Evolutionary conservation across 2,329 filamentous ascomycete genomes (phyloP).

Genomic region (Westerdykella aurantiaca): DNA sequence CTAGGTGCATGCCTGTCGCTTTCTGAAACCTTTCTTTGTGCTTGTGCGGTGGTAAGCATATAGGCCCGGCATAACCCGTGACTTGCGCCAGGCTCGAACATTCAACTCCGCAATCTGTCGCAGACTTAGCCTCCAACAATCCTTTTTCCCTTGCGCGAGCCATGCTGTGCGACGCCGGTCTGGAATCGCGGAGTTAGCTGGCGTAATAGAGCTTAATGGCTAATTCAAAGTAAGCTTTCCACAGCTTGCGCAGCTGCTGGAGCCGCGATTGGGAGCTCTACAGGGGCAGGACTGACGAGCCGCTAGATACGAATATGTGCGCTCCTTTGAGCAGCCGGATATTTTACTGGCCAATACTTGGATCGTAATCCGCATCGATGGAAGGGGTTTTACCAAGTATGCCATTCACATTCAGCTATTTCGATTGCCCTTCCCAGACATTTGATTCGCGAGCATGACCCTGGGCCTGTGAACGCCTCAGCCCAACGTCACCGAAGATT

Average conservation of each 20-base stretch:
- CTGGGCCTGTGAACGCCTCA: background rate
- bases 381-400: conserved; percentile 89
- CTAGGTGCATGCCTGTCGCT: conserved; percentile 3
- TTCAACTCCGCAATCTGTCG: background rate
- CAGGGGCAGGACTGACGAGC: conserved; percentile 2
- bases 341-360: conserved; percentile 81
- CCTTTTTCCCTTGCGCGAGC: conserved; percentile 1
- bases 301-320: conserved; percentile 86
- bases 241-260: background rate
- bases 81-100: conserved; percentile 5
- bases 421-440: background rate
- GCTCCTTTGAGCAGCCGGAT: conserved; percentile 78
- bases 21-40: conserved; percentile 6
- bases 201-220: conserved; percentile 10
- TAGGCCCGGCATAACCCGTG: conserved; percentile 2
- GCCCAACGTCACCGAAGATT: background rate
- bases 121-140: conserved; percentile 1
- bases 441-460: background rate
- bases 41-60: conserved; percentile 2
- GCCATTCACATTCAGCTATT: conserved; percentile 7
- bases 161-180: conserved; percentile 7
- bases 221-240: conserved; percentile 14
- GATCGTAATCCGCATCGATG: conserved; percentile 92
- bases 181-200: background rate
- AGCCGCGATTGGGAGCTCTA: background rate